Evolutionary conservation across 306 rosid genomes (phyloP), one percentile per base, ranked within the genome.

Genomic region (Cyclanthera cordifolia): DNA sequence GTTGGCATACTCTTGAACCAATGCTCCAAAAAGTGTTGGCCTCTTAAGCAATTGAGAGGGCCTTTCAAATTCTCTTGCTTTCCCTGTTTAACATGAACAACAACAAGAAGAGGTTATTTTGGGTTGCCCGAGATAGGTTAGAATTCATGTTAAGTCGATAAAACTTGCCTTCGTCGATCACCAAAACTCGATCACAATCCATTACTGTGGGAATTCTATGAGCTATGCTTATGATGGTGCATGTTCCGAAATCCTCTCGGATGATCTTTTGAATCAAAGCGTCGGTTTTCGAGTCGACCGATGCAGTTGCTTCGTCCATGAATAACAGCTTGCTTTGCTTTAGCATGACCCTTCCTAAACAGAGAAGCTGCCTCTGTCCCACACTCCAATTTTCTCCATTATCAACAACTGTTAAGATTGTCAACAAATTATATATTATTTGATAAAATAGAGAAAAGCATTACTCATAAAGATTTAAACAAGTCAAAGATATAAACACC

Each of bases 281-380:
- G 0, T 72, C 75, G 7, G 55, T 72, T 46, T 46, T 27, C 9
- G 75, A 41, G 53, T 72, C 75, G 0, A 72, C 55, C 8, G 75
- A 72, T 25, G 75, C 75, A 0, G 75, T 72, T n/a, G 75, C 75
- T 57, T 72, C 75, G 3, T 72, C 75, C 68, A 72, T 24, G 43
- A 72, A 27, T 5, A 72, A 11, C 5, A 72, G 52, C 46, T 23
- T 72, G 8, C 68, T 57, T 0, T 8, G 53, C 49, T 72, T 72
- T 5, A 72, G 55, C 55, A 72, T 46, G 2, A 72, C 69, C 30
- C 75, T 43, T 10, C 56, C 75, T 13, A 72, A 25, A 28, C 68
- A 72, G 47, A 72, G 56, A 7, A 72, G 75, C 52, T 72, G 75
- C 75, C 75, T 72, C 49, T 72, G 75, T 21, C 75, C 75, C 23